Base-by-base conservation (phyloP, 352 stramenopile species). In the Peronospora farinosa region DNA sequence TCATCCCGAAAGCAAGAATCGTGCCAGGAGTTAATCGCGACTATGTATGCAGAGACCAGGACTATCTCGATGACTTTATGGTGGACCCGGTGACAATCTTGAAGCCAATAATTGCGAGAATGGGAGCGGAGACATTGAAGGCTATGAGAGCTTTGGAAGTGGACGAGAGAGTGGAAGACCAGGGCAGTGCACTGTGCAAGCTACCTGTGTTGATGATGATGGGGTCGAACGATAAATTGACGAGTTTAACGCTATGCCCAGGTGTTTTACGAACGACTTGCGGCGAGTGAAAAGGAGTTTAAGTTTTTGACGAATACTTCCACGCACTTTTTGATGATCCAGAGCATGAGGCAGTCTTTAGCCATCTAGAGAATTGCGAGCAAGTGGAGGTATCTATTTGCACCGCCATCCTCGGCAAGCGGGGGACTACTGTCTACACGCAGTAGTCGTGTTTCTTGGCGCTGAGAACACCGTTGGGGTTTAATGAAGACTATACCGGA, bases 381-480 rank as follows among this genome's bases (percentile, higher is more conserved):
- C 50, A 77, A 78, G 39, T 91, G 79, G 79, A 63, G 79, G 2
- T 91, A 91, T 47, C 61, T 91, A 47, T 57, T 88, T 10, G 61
- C 66, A 31, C 74, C 74, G 4, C 74, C 73, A 27, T 47, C 51
- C 11, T 56, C 44, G 15, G 40, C 40, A 45, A 46, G 41, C 15
- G 50, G 36, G 11, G 13, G 5, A 47, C 38, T 41, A 17, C 52
- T 54, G 6, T 46, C 40, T 9, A 40, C 13, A 39, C 46, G 8
- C 27, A 61, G 37, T 39, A 61, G 15, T 62, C 50, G 19, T 57
- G 58, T 47, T 7, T 65, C 31, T 61, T 50, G 5, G 25, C 40
- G 8, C 49, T 45, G 16, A 61, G 39, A 23, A 62, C 54, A 8
- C 59, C 59, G 15, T n/a, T 49, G 23, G 42, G 21, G 3, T 28